Evolutionary conservation across 306 rosid species (phyloP).

Genomic region (Lathyrus sativus): DNA sequence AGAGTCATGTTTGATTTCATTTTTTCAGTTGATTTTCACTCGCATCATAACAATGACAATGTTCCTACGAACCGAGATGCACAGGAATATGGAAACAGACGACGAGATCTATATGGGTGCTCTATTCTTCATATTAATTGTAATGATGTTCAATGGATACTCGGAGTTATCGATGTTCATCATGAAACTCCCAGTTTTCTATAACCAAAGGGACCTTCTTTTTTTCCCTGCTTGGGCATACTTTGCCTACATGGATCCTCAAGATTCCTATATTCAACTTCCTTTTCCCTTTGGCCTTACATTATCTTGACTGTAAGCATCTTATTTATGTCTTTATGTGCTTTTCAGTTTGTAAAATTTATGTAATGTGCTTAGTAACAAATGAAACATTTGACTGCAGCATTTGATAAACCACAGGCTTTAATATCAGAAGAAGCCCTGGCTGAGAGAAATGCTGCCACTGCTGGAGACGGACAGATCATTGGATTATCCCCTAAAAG

Average conservation of each 20-base stretch:
- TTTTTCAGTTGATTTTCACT: constrained; percentile 64
- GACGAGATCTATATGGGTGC: constrained; percentile 88
- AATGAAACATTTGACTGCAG: constrained; percentile 49
- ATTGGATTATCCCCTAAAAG: constrained; percentile 46
- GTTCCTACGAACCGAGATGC: constrained; percentile 78
- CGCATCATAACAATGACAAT: constrained; percentile 69
- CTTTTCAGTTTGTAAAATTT: constrained; percentile 17
- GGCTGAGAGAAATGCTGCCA: constrained; percentile 52
- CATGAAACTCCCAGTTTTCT: constrained; percentile 81
- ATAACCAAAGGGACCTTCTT: constrained; percentile 89
- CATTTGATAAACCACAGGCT: constrained; percentile 67
- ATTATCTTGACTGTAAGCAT: constrained; percentile 72
- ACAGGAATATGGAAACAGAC: constrained; percentile 57
- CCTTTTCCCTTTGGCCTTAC: constrained; percentile 63
- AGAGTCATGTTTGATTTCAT: constrained; percentile 18
- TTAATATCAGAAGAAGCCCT: constrained; percentile 63
- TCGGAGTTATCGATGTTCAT: constrained; percentile 73
- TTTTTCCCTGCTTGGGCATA: constrained; percentile 91
- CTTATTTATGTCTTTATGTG: no score
- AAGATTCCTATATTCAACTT: constrained; percentile 90
- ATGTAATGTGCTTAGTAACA: constrained; percentile 31
- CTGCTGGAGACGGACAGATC: constrained; percentile 38
- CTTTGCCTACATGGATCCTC: constrained; percentile 80
- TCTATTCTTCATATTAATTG: constrained; percentile 62
- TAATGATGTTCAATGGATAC: constrained; percentile 81